Base-by-base conservation (phyloP, 2,329 filamentous ascomycete genomes). In the Domatiomyces globalis region DNA sequence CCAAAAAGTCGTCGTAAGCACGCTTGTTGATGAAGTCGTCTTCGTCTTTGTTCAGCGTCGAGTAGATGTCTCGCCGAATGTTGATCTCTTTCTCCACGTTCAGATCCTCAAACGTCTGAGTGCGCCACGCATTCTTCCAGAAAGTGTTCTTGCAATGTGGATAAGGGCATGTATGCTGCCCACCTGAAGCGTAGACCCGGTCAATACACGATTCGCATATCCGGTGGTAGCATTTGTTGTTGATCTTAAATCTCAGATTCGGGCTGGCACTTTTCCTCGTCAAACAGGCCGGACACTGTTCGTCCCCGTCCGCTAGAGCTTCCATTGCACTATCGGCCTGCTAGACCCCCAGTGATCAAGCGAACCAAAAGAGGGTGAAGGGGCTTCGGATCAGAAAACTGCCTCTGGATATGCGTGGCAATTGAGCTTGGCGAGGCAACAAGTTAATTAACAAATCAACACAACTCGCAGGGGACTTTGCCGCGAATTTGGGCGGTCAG, bases 191-290 rank as follows among this genome's bases (percentile, higher is more conserved):
- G 76, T 96, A 98, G 62, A 96, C 86, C 51, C 90, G 85, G 68
- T 90, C 85, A 43, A 96, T 89, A 72, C 92, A 98, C 52, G 86
- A 89, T 67, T 87, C 84, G 74, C 92, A 98, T 87, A 98, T 96
- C 60, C 87, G 87, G 75, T 98, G 92, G 74, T 98, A 98, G 78
- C 92, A 98, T 74, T 94, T 88, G 7, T 90, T 87, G 67, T 96
- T 95, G 72, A 98, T 89, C 61, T 92, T 84, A 71, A 98, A 96
- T 58, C 84, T 79, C 79, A 98, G 89, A 71, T 88, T 84, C 55
- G 82, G 83, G 73, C 95, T 95, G 63, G 96, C 84, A 73, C 96
- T 96, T 58, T 88, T 86, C 54, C 86, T 87, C 54, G 88, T 94
- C 71, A 95, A 95, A 84, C 92, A 98, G 60, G 96, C 87, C 52